Conservation (phyloP, 495 filamentous ascomycete species). For the Aspergillus asperescens region DNA sequence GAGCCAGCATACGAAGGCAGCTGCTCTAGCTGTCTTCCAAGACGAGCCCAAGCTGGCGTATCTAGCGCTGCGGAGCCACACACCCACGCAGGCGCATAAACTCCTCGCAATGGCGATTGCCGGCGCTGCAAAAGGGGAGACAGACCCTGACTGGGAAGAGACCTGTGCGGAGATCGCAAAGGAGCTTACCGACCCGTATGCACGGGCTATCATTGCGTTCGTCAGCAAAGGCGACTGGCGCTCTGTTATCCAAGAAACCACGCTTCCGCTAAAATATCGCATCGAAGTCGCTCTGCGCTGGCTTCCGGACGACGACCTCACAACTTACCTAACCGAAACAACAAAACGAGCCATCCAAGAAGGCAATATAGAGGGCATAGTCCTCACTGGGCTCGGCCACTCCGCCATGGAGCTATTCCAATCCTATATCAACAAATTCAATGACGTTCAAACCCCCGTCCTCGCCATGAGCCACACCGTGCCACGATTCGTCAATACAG, state of each 20-base stretch:
- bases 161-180: slow-evolving; percentile 57
- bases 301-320: slow-evolving; percentile 72
- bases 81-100: slow-evolving; percentile 43
- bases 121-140: slow-evolving; percentile 48
- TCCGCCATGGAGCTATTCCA: slow-evolving; percentile 76
- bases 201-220: slow-evolving; percentile 85
- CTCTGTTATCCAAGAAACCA: slow-evolving; percentile 71
- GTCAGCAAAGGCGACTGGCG: slow-evolving; percentile 86
- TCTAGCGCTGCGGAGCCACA: slow-evolving; percentile 39
- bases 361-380: slow-evolving; percentile 83
- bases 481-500: slow-evolving; percentile 74
- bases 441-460: slow-evolving; percentile 85
- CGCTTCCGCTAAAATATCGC: slow-evolving; percentile 79
- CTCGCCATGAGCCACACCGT: slow-evolving; percentile 75
- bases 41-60: slow-evolving; percentile 56
- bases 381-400: slow-evolving; percentile 80
- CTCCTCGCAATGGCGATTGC: slow-evolving; percentile 52
- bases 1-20: slow-evolving; percentile 73
- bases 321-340: slow-evolving; percentile 60
- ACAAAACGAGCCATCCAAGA: slow-evolving; percentile 58
- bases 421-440: slow-evolving; percentile 79
- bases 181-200: slow-evolving; percentile 73
- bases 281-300: slow-evolving; percentile 81
- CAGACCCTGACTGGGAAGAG: slow-evolving; percentile 51
- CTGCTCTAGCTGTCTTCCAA: slow-evolving; percentile 70